These are phyloP conservation scores for Linum tenue DNA, from an alignment of 345 rosid genomes.

Conservation along the genomic window DNA sequence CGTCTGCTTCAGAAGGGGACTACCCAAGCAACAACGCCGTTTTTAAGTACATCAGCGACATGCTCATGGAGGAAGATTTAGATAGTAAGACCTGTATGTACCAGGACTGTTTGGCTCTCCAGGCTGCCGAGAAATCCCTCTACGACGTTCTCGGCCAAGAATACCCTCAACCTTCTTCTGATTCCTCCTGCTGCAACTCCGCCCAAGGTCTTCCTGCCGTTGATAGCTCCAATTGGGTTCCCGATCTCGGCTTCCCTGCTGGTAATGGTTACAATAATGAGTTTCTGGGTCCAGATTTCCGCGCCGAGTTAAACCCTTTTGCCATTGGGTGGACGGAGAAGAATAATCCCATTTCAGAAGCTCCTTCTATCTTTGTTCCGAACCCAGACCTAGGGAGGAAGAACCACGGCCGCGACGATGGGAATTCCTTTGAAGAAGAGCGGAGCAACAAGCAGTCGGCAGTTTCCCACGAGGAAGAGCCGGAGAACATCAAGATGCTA, in stretches of 20 bases:
- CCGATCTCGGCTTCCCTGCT: background rate
- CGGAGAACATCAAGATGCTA: constrained; percentile 36
- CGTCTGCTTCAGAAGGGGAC: constrained; percentile 10
- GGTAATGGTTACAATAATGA: constrained; percentile 2
- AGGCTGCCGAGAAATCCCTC: constrained; percentile 71
- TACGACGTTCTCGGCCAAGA: constrained; percentile 53
- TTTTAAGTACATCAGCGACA: constrained; percentile 61
- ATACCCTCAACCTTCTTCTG: constrained; percentile 22
- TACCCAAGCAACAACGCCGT: constrained; percentile 20
- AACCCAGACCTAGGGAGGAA: constrained; percentile 21
- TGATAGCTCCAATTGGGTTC: constrained; percentile 2
- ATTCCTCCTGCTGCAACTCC: constrained; percentile 2
- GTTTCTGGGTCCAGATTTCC: constrained; percentile 18
- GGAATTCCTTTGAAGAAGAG: constrained; percentile 24
- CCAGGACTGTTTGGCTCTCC: constrained; percentile 68
- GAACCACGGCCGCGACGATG: constrained; percentile 24
- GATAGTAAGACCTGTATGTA: constrained; percentile 61
- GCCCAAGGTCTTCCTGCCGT: constrained; percentile 1
- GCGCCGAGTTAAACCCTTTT: constrained; percentile 4
- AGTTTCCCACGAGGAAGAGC: constrained; percentile 25
- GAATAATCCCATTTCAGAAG: background rate
- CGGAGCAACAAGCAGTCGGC: constrained; percentile 45
- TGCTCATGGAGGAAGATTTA: constrained; percentile 79
- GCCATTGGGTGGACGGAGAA: constrained; percentile 3
- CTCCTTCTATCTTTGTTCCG: constrained; percentile 5